These are phyloP conservation scores for Amorphotheca resinae DNA, from an alignment of 495 filamentous ascomycete species.

Conservation along the genomic window DNA sequence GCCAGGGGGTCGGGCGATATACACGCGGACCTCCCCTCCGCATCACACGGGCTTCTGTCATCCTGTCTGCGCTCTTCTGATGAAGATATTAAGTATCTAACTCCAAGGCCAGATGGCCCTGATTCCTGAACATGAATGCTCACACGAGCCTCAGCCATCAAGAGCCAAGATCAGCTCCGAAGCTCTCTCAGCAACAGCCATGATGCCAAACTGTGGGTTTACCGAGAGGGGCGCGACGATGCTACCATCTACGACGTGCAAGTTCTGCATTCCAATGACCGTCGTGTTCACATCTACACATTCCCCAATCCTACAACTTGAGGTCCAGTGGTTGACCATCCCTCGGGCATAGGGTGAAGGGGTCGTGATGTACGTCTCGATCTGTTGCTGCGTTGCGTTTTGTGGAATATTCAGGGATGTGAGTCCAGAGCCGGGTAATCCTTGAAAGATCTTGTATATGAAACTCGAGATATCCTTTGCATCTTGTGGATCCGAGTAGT, in stretches of 20 bases:
- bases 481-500: conserved; percentile 28
- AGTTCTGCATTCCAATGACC: conserved; percentile 25
- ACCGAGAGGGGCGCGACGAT: conserved; percentile 28
- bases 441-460: conserved; percentile 28
- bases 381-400: conserved; percentile 23
- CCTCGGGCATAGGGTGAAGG: conserved; percentile 26
- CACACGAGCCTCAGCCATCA: no score
- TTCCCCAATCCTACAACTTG: conserved; percentile 26
- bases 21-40: no score
- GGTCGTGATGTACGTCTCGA: conserved; percentile 27
- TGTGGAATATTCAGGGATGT: conserved; percentile 27
- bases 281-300: conserved; percentile 26
- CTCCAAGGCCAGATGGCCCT: no score
- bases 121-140: no score
- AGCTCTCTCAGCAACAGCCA: conserved; percentile 29
- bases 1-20: no score
- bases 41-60: no score
- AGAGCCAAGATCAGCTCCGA: conserved; percentile 26
- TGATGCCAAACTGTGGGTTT: conserved; percentile 31
- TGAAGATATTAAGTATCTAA: no score
- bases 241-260: conserved; percentile 29
- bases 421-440: conserved; percentile 22
- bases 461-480: conserved; percentile 27
- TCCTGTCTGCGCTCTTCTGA: no score
- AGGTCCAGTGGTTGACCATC: conserved; percentile 29